phyloP scores from a whole-genome alignment of 768 basidiomycete species.

The Hortiboletus campestris region DNA sequence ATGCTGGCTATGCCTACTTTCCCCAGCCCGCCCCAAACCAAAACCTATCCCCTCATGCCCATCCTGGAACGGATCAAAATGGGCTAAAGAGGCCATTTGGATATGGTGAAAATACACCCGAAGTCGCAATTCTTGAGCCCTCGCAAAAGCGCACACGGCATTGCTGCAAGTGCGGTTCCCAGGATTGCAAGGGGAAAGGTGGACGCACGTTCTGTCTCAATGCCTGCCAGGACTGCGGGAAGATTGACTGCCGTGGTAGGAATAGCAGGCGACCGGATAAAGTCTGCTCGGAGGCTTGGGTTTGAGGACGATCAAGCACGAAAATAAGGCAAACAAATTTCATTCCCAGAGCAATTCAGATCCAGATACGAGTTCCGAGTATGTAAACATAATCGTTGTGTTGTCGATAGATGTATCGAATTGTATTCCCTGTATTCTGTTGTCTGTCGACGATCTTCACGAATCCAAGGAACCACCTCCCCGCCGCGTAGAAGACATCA shows the following conservation, averaged over 20 bases:
- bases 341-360: neutral
- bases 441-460: neutral
- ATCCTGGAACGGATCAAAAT: constrained; percentile 26
- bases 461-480: neutral
- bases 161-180: constrained; percentile 79
- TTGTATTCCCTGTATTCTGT: constrained; percentile 2
- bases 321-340: neutral
- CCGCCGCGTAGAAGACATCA: neutral
- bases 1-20: constrained; percentile 35
- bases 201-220: constrained; percentile 71
- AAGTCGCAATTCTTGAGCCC: constrained; percentile 35
- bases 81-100: constrained; percentile 29
- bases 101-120: constrained; percentile 24
- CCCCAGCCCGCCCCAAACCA: constrained; percentile 24
- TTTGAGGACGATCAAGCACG: neutral
- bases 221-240: constrained; percentile 81
- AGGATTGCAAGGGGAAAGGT: constrained; percentile 82
- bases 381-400: constrained; percentile 9
- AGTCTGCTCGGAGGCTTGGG: constrained; percentile 61
- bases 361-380: neutral
- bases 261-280: constrained; percentile 78
- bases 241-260: constrained; percentile 72
- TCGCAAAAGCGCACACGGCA: constrained; percentile 67
- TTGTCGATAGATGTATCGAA: constrained; percentile 5
- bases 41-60: constrained; percentile 21